Evolutionary conservation across 2,329 filamentous ascomycete species (phyloP), one percentile per base, ranked within the genome.

Genomic region (Verticillium zaregamsianum): DNA sequence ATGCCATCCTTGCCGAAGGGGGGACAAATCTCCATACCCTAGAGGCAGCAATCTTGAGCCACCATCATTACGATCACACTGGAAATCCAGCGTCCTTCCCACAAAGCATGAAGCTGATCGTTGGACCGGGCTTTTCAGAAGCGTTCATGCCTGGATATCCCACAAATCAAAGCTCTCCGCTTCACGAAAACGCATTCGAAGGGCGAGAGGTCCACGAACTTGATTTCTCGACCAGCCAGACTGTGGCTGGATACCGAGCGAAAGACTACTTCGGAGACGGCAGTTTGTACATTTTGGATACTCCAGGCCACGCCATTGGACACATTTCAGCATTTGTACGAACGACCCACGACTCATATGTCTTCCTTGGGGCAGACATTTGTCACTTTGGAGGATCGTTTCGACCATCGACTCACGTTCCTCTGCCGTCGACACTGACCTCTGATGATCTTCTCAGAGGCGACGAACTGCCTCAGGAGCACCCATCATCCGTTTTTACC

Each of bases 361-460:
- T 63, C 35, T 61, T 60, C 35, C 15, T 63, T 2, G 61, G 59
- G 8, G 61, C 33, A 4, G 61, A 63, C 59, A 55, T 57, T 4
- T 60, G 59, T 31, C 78, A 81, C 66, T 76, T 76, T 60, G 67
- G 69, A 3, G 76, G 78, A 40, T 68, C 71, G 55, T 67, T 77
- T 33, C 68, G 77, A 11, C 77, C 75, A 2, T 74, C 69, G 11
- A 32, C 59, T 25, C 72, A 73, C 52, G 61, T 70, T 1, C 76
- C 74, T 3, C 61, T 67, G 40, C 60, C 52, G 7, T 37, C 17
- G 20, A 23, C 25, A 11, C 35, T 58, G 28, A 57, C 2, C 54
- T 56, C 59, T 8, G 23, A 35, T 15, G 52, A 60, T 23, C 54
- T 60, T 12, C 11, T 54, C 15, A 12, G 33, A 25, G 7, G 45